These are phyloP conservation scores for Funneliformis mosseae DNA, from an alignment of 192 early-diverging fungal species.

Conservation along the genomic window DNA sequence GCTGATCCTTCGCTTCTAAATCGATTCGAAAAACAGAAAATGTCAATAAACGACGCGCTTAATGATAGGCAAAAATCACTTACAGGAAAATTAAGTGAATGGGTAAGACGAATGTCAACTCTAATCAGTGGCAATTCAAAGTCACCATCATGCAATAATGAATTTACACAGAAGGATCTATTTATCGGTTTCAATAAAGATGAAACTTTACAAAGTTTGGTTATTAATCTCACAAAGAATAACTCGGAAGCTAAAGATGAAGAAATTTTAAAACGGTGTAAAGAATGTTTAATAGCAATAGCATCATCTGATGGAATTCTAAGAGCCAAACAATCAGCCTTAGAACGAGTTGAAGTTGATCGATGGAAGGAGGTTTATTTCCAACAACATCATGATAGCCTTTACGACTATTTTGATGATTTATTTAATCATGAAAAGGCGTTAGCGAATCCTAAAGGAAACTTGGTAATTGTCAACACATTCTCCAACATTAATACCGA, in stretches of 20 bases:
- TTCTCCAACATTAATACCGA: conserved; percentile 29
- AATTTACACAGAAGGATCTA: conserved; percentile 15
- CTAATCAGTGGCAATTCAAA: neutral
- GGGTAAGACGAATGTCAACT: conserved; percentile 29
- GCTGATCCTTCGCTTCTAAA: conserved; percentile 4
- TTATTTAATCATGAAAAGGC: neutral
- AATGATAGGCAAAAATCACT: neutral
- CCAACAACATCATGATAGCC: conserved; percentile 8
- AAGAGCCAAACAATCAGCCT: neutral
- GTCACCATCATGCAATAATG: too few relatives aligned
- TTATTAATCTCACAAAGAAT: neutral
- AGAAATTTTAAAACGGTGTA: conserved; percentile 18
- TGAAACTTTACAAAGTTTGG: conserved; percentile 24
- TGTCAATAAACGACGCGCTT: conserved; percentile 10
- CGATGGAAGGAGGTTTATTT: conserved; percentile 21
- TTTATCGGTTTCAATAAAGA: conserved; percentile 27
- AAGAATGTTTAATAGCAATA: conserved; percentile 25
- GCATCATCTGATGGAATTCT: conserved; percentile 33
- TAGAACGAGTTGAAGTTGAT: neutral
- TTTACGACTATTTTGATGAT: conserved; percentile 11
- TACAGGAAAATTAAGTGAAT: neutral
- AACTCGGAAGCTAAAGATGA: neutral
- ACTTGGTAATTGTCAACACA: conserved; percentile 27
- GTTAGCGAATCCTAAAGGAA: neutral
- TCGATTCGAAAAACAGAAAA: conserved; percentile 23